Base-by-base conservation (phyloP, 306 rosid species). In the Acacia melanoxylon region DNA sequence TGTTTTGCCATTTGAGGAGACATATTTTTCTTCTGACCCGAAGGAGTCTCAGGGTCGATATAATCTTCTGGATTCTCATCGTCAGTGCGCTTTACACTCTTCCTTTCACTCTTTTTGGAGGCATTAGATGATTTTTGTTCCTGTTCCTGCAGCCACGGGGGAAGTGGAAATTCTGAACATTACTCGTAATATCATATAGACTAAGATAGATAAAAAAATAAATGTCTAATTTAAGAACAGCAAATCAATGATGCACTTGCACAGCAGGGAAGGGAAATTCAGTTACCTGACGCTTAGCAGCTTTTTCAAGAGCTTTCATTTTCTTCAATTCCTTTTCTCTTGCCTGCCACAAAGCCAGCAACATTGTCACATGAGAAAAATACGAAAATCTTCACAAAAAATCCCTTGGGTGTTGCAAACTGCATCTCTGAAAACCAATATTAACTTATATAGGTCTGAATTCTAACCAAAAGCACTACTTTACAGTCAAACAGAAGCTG, bases 321-420 rank as follows among this genome's bases (percentile, higher is more conserved):
- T 85, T 92, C 72, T 93, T 95, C 91, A 95, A 78, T 88, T 91
- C 96, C 68, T 95, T 95, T 90, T 93, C 99, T 72, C 94, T 92
- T 10, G 98, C 99, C 99, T 93, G 85, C 83, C 88, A 83, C 20
- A 68, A 72, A 77, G 25, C 56, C 77, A 79, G 19, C 76, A 71
- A 48, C 59, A 49, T 44, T 74, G 72, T 17, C 71, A 51, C 75
- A 42, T 27, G 6, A 82, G 25, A 58, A 62, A 33, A 71, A 37
- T 56, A 42, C 59, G 61, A 22, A 56, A 75, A 84, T 12, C 46
- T 13, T 20, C 22, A n/a, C 9, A 25, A 27, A 48, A 46, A 19
- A 58, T 22, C 10, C 6, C 35, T 19, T 27, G 52, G 33, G 22
- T 35, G 11, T 56, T 61, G 15, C 20, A 71, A 37, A 7, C 59